Percentiles rank a stretch among this genome's conserved stretches.
phyloP scores from a whole-genome alignment of 768 basidiomycete genomes.

The Hericium alpestre region DNA sequence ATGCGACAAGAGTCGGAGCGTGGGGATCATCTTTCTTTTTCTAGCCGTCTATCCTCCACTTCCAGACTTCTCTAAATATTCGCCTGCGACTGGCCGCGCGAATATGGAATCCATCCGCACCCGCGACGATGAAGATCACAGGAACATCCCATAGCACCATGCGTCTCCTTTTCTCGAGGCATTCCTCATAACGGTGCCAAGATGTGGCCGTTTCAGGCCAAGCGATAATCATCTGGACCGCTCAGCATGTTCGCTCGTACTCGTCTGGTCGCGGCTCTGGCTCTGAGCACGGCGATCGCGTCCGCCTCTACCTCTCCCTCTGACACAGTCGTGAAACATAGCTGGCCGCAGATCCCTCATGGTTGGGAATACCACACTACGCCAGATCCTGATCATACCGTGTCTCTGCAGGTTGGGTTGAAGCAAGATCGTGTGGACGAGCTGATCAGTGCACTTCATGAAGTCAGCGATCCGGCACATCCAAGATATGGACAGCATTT shows the following conservation, averaged over 20 bases:
- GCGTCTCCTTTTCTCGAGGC: too few relatives aligned
- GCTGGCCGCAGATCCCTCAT: constrained; percentile 3
- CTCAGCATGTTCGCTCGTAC: too few relatives aligned
- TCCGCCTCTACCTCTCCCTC: neutral
- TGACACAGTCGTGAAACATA: constrained; percentile 5
- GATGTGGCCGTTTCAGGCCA: too few relatives aligned
- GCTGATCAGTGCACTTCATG: neutral
- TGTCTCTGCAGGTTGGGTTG: neutral
- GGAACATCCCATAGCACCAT: too few relatives aligned
- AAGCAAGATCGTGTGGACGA: neutral
- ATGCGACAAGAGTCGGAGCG: too few relatives aligned
- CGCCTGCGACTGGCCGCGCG: neutral
- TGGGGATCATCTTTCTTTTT: too few relatives aligned
- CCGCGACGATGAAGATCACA: neutral
- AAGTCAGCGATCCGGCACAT: neutral
- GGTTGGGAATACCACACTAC: constrained; percentile 5
- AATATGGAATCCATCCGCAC: neutral
- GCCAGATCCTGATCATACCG: constrained; percentile 6
- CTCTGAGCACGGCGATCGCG: neutral
- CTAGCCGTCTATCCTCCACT: neutral
- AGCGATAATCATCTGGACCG: too few relatives aligned
- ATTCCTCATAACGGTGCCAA: too few relatives aligned
- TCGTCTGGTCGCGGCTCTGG: neutral
- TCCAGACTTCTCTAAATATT: neutral
- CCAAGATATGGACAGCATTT: neutral